A percentile compares a stretch with the other conserved stretches of the same genome.
These are phyloP conservation scores for Monilinia fructigena DNA, from an alignment of 2,329 filamentous ascomycete genomes.

Conservation along the genomic window DNA sequence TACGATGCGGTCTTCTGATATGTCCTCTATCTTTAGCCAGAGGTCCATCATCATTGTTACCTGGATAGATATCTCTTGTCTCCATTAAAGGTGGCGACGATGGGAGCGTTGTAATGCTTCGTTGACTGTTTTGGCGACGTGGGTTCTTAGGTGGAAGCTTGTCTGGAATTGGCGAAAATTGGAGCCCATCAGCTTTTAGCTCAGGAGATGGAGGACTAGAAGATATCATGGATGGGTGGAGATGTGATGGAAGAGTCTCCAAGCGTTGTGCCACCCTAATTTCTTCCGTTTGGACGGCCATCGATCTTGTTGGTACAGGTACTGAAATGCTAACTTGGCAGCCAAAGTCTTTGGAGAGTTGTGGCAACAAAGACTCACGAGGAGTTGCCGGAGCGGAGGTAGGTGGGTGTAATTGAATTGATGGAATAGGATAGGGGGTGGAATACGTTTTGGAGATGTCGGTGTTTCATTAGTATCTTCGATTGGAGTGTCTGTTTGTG, in stretches of 20 bases:
- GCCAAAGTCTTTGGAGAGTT: slow-evolving; percentile 76
- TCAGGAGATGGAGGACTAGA: slow-evolving; percentile 59
- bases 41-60: slow-evolving; percentile 78
- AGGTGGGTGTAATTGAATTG: slow-evolving; percentile 89
- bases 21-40: slow-evolving; percentile 56
- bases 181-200: slow-evolving; percentile 36
- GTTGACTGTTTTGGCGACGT: slow-evolving; percentile 50
- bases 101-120: slow-evolving; percentile 45
- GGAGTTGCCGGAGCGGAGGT: slow-evolving; percentile 80
- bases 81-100: slow-evolving; percentile 50
- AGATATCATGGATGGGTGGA: slow-evolving; percentile 74
- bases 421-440: slow-evolving; percentile 59
- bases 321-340: slow-evolving; percentile 69
- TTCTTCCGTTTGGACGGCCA: slow-evolving; percentile 79
- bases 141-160: slow-evolving; percentile 60
- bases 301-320: slow-evolving; percentile 43
- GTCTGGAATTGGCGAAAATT: slow-evolving; percentile 53
- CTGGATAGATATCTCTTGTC: slow-evolving; percentile 67
- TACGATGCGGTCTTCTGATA: slow-evolving; percentile 66
- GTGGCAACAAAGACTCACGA: slow-evolving; percentile 70
- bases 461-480: slow-evolving; percentile 37
- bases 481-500: slow-evolving; percentile 55
- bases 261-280: slow-evolving; percentile 80
- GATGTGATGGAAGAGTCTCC: slow-evolving; percentile 70
- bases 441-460: slow-evolving; percentile 32